Evolutionary conservation across 352 stramenopile genomes (phyloP).

Genomic region (Phytophthora idaei): DNA sequence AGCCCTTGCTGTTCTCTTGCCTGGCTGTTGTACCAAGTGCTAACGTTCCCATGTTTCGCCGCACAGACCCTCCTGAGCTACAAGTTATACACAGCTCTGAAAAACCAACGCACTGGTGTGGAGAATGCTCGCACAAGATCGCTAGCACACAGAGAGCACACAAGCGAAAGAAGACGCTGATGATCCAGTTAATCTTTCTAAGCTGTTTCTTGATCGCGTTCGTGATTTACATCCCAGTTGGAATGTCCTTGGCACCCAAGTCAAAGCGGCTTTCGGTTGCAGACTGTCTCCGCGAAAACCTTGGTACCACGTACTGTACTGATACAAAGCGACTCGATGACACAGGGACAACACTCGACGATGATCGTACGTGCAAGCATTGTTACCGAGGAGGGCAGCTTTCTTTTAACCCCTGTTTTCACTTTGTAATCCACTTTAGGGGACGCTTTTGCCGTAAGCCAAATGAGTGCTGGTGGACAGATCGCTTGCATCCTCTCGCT

Average conservation of each 20-base stretch:
- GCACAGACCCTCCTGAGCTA: slow-evolving; percentile 34
- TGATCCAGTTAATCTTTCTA: slow-evolving; percentile 29
- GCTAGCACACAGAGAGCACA: not conserved
- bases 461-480: slow-evolving; percentile 40
- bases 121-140: slow-evolving; percentile 4
- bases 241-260: slow-evolving; percentile 28
- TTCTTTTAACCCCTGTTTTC: not conserved
- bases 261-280: slow-evolving; percentile 26
- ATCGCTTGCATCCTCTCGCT: slow-evolving; percentile 61
- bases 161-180: slow-evolving; percentile 17
- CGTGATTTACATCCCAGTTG: slow-evolving; percentile 45
- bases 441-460: slow-evolving; percentile 37
- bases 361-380: slow-evolving; percentile 44
- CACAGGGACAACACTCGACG: slow-evolving; percentile 57
- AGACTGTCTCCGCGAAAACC: slow-evolving; percentile 44
- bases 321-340: not conserved
- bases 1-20: not conserved
- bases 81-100: slow-evolving; percentile 33
- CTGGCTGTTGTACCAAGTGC: not conserved
- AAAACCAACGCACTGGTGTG: slow-evolving; percentile 7
- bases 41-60: too few relatives aligned
- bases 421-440: slow-evolving; percentile 3
- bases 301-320: slow-evolving; percentile 48
- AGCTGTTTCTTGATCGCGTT: slow-evolving; percentile 47
- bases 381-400: not conserved